Evolutionary conservation across 176 grass and related monocot genomes (phyloP).

Genomic region (Juncus effusus): DNA sequence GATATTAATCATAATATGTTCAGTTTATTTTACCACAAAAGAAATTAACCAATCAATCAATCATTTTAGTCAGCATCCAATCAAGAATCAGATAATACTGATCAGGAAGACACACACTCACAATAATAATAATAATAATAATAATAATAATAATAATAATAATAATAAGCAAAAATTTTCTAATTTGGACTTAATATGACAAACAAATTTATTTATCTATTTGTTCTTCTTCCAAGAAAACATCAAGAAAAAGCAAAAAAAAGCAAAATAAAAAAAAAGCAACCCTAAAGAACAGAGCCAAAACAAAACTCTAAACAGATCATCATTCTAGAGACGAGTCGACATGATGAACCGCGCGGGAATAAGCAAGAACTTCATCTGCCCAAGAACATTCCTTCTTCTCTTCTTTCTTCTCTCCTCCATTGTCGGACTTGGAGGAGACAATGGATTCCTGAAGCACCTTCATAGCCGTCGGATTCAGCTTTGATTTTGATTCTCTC

Average conservation of each 20-base stretch:
- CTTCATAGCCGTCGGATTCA: constrained; percentile 49
- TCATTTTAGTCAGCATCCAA: too few relatives aligned
- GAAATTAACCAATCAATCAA: not conserved
- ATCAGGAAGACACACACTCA: not conserved
- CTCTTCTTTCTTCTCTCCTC: constrained; percentile 14
- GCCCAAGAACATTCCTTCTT: constrained; percentile 21
- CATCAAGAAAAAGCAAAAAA: not conserved
- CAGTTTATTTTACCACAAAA: too few relatives aligned
- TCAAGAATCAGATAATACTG: too few relatives aligned
- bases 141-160: too few relatives aligned
- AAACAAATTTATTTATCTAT: too few relatives aligned
- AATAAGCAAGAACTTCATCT: constrained; percentile 45
- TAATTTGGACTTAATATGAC: constrained; percentile 7
- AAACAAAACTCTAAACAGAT: not conserved
- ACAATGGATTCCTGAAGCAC: constrained; percentile 39
- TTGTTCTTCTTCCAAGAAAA: not conserved
- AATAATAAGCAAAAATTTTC: too few relatives aligned
- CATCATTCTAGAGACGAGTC: constrained; percentile 50
- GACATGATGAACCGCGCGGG: constrained; percentile 40
- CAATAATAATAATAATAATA: too few relatives aligned
- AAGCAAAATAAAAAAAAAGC: constrained; percentile 5
- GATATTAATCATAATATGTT: too few relatives aligned
- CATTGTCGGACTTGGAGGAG: constrained; percentile 23
- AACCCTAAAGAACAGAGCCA: not conserved
- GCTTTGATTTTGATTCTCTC: constrained; percentile 12